Evolutionary conservation across 2,329 filamentous ascomycete species (phyloP), one percentile per base, ranked within the genome.

Genomic region (Cladorrhinum sp.): DNA sequence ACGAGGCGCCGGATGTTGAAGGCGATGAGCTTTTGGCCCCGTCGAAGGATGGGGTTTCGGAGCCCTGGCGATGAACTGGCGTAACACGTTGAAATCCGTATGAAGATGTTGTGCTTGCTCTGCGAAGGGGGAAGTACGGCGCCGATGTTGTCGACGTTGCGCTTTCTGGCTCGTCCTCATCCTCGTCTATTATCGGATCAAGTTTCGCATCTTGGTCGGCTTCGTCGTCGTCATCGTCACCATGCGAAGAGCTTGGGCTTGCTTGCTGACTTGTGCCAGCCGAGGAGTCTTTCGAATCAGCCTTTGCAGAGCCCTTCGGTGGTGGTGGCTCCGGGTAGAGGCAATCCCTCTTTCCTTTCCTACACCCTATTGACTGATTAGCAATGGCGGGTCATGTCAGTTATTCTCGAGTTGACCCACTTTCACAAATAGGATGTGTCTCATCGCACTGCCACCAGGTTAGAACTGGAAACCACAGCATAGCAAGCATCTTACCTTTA

Each of bases 341-440:
- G 73, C 95, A 99, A 66, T 96, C 91, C 75, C 95, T 85, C 67
- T 87, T 90, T 55, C 94, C 95, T 76, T 98, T 99, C 68, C 87
- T 89, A 75, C 95, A 99, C 70, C 94, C 92, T 89, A 63, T 48
- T 46, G 14, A 55, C 21, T 55, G 58, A 69, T 74, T 64, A 74
- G 73, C 64, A 20, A 46, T 48, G 50, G 55, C 39, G 42, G 21
- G 12, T 23, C 8, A 39, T 10, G 49, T 33, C 26, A 39, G 55
- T 49, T 59, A 57, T 57, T 46, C 10, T 59, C 21, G 23, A 16
- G 50, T 10, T 23, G 24, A 63, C 66, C 46, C 46, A 89, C 86
- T 80, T 73, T 97, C 93, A 76, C 95, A 98, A 57, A 90, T 82
- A 12, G 95, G 95, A 68, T 88, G 90, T 21, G 81, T 84, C 76